Conservation (phyloP, 352 stramenopile species). For the Elongisporangium undulatum region DNA sequence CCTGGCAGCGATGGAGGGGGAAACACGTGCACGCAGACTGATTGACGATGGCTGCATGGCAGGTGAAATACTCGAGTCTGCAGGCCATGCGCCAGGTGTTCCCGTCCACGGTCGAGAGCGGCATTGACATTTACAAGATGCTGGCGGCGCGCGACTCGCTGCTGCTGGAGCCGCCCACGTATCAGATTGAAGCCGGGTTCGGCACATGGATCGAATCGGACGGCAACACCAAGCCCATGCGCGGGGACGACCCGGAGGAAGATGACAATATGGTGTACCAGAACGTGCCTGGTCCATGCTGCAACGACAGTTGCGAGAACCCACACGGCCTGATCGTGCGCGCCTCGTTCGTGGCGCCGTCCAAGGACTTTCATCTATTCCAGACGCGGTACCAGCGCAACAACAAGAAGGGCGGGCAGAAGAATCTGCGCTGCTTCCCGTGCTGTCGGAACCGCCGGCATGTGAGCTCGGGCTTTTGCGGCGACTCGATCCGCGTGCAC, state of each 20-base stretch:
- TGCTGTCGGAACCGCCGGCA: conserved; percentile 77
- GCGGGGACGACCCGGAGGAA: conserved; percentile 59
- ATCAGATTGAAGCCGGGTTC: conserved; percentile 82
- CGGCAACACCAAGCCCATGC: conserved; percentile 75
- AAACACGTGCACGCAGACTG: background rate
- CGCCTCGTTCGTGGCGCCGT: conserved; percentile 73
- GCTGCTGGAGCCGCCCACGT: conserved; percentile 70
- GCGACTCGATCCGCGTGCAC: conserved; percentile 79
- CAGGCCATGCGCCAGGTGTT: conserved; percentile 74
- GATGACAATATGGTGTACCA: conserved; percentile 70
- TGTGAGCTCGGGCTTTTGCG: conserved; percentile 83
- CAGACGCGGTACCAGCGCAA: conserved; percentile 82
- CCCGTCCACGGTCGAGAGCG: conserved; percentile 51
- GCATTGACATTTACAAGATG: conserved; percentile 77
- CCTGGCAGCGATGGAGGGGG: background rate
- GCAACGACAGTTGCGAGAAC: conserved; percentile 81
- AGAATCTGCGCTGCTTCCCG: conserved; percentile 87
- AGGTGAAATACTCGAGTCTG: conserved; percentile 81
- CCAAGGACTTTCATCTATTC: conserved; percentile 80
- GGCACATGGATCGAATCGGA: conserved; percentile 82
- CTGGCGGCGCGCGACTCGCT: conserved; percentile 70
- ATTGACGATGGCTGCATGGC: background rate
- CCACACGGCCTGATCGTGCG: conserved; percentile 74
- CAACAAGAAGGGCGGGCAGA: conserved; percentile 89
- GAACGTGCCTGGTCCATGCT: conserved; percentile 69